Base-by-base conservation (phyloP, 768 basidiomycete genomes). In the Russula sp. region DNA sequence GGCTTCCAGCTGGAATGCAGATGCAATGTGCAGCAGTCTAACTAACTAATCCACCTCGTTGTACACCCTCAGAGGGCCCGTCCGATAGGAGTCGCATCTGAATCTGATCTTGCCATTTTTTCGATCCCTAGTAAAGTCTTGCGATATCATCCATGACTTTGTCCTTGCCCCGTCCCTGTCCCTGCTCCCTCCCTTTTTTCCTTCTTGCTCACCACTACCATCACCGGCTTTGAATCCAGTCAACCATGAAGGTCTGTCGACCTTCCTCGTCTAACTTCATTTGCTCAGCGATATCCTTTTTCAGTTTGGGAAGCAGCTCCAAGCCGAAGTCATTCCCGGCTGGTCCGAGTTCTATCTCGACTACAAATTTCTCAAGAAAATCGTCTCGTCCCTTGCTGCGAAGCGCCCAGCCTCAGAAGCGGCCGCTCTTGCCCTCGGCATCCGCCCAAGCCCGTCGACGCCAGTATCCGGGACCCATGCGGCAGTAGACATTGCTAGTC, bases 311-410 rank as follows among this genome's bases (percentile, higher is more conserved):
- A 99, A 99, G 79, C 89, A 93, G 64, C 93, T 99, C 65, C 94
- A 93, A 74, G 85, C 89, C 35, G 90, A 96, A 73, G 93, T 97
- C 78, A 86, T 98, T 58, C 94, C 96, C 55, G 96, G 95, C 77
- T 99, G 96, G 96, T 92, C 91, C 34, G 73, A 79, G 46, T 92
- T 91, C 78, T 98, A 98, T 76, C 84, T 98, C 62, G 95, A 98
- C 77, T 99, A 99, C 83, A 99, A 99, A 79, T 89, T 88, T 69
- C 81, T 97, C 72, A 97, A 97, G 78, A 93, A 98, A 82, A 98
- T 98, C 70, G 94, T 99, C 69, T 96, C 95, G 63, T 97, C 95
- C 14, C 83, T 98, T 64, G 85, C 86, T 54, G 88, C 90, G 35
- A 90, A 93, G 73, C 84, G 91, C 61, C 92, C 93, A 7, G 90